Evolutionary conservation across 2,329 filamentous ascomycete genomes (phyloP).

Genomic region (Chaetomium sp.): DNA sequence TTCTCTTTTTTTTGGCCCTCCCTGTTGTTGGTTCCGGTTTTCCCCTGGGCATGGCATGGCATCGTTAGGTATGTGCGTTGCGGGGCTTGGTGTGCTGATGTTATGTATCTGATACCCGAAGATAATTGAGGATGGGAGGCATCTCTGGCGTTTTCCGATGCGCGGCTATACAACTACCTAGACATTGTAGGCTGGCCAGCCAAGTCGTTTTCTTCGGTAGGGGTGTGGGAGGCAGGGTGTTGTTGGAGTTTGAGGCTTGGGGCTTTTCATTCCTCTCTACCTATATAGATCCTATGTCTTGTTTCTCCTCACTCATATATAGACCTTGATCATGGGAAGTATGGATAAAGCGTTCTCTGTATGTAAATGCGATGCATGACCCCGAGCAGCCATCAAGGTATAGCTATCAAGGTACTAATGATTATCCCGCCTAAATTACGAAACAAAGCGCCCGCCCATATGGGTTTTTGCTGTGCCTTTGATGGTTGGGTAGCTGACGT

Average conservation of each 20-base stretch:
- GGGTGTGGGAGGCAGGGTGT: neutral
- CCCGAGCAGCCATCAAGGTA: neutral
- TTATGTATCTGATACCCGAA: constrained; percentile 19
- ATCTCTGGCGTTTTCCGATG: neutral
- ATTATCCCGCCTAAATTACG: neutral
- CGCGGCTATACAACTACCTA: neutral
- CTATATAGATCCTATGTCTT: neutral
- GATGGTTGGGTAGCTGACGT: neutral
- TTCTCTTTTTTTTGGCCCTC: neutral
- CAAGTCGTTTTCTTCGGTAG: neutral
- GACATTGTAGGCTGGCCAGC: neutral
- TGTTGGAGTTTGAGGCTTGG: neutral
- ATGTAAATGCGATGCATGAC: neutral
- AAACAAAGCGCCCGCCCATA: neutral
- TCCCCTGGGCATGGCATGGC: constrained; percentile 1
- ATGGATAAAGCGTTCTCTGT: neutral
- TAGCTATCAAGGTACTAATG: neutral
- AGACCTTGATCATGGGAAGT: neutral
- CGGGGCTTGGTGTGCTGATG: constrained; percentile 1
- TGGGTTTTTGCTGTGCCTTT: neutral
- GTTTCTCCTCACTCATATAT: neutral
- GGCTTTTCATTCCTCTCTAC: neutral
- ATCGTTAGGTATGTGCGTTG: neutral
- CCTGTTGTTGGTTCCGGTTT: neutral
- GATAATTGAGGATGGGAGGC: neutral